Evolutionary conservation across 148 eudicot genomes (phyloP), one percentile per base, ranked within the genome.

Genomic region (Amaranthus cruentus): DNA sequence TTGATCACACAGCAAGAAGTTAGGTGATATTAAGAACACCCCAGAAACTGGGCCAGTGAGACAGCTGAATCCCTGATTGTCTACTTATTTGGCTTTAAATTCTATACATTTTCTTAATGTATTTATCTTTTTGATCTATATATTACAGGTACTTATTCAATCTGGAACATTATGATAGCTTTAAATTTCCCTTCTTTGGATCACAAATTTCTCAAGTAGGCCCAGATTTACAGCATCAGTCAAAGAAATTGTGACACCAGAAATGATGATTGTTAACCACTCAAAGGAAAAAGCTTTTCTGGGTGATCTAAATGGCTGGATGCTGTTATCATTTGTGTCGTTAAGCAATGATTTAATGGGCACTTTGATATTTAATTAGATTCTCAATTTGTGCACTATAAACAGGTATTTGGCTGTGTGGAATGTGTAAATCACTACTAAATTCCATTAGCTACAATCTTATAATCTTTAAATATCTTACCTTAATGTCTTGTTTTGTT

Each of bases 201-300:
- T 74, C 56, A 79, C 47, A 75, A 69, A 38, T 75, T 75, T 61
- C 3, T 64, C 15, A n/a, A 5, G 78, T 80, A 80, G 82, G 79
- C 44, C 76, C 82, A 52, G 2, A 62, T 54, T 55, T 65, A 52
- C 57, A 4, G 18, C 51, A 10, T 38, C 58, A 75, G 59, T 75
- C 75, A 70, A 80, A 56, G 66, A 66, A 28, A 66, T 38, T 51
- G 28, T 59, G 76, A 57, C 60, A 56, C 38, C 52, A 65, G 56
- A 38, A 69, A 69, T 55, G 74, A 68, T 74, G 44, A 38, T 73
- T 69, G 66, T 59, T 68, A 68, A 47, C 13, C 65, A 57, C 7
- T 10, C 61, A 38, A 13, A 60, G 53, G 50, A 66, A 68, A 66
- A 68, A 68, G 28, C 70, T 48, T 75, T 77, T 28, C 38, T 69